A percentile compares a stretch with the other conserved stretches of the same genome.
phyloP scores from a whole-genome alignment of 805 yeast species.

The Candida maris region DNA sequence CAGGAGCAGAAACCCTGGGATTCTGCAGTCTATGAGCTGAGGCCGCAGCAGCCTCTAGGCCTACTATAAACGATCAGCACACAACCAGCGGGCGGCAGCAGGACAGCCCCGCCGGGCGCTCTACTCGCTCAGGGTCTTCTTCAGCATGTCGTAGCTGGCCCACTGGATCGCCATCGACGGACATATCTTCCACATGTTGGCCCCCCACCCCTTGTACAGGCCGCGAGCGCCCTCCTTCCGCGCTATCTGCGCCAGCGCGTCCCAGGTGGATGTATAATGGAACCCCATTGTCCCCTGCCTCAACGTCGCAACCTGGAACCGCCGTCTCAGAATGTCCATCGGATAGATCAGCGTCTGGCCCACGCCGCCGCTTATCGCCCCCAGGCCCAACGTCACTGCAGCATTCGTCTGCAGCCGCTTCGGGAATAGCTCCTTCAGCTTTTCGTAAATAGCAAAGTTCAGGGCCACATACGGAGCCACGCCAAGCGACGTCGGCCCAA shows the following conservation, averaged over 20 bases:
- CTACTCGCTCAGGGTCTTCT: conserved; percentile 43
- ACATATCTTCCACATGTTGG: conserved; percentile 82
- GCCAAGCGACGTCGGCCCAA: conserved; percentile 87
- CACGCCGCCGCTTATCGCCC: conserved; percentile 83
- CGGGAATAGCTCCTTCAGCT: conserved; percentile 56
- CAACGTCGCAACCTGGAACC: conserved; percentile 90
- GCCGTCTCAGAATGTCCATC: conserved; percentile 78
- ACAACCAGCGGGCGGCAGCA: neutral
- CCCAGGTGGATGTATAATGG: conserved; percentile 68
- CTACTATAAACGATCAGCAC: no score
- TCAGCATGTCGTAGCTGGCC: conserved; percentile 75
- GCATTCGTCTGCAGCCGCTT: conserved; percentile 28
- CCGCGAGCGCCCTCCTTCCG: conserved; percentile 70
- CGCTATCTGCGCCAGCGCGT: conserved; percentile 70
- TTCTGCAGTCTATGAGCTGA: no score
- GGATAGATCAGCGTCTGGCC: conserved; percentile 93
- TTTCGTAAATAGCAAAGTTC: conserved; percentile 87
- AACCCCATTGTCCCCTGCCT: conserved; percentile 75
- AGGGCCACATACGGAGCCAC: conserved; percentile 96
- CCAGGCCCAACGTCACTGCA: conserved; percentile 61
- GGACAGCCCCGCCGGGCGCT: no score
- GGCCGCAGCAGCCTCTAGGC: neutral
- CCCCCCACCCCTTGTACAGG: conserved; percentile 69
- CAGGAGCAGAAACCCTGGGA: no score
- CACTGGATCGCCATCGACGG: conserved; percentile 97